A percentile compares a stretch with the other conserved stretches of the same genome.
These are phyloP conservation scores for Inga leiocalycina DNA, from an alignment of 306 rosid genomes.

Conservation along the genomic window DNA sequence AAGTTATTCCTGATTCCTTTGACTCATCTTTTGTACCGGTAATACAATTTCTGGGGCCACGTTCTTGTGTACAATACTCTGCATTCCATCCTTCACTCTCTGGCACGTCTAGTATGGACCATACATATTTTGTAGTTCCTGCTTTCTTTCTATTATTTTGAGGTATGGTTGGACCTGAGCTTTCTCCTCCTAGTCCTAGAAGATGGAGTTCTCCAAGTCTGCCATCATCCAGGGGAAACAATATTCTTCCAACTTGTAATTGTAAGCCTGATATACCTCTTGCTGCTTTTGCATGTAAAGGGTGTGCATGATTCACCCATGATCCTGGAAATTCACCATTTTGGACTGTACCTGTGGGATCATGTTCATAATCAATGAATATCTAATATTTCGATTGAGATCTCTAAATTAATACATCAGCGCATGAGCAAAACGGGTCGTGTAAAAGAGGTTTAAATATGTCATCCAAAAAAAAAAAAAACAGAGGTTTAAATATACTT, in stretches of 20 bases:
- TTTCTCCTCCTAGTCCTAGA: constrained; percentile 78
- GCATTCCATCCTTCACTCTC: constrained; percentile 98
- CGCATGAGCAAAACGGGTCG: constrained; percentile 8
- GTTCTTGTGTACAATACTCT: constrained; percentile 83
- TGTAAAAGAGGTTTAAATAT: not conserved
- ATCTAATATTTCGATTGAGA: not conserved
- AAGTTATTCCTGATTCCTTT: constrained; percentile 51
- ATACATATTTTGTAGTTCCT: constrained; percentile 56
- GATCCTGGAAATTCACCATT: constrained; percentile 50
- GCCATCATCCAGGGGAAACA: constrained; percentile 77
- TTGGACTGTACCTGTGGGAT: constrained; percentile 51
- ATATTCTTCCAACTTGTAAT: constrained; percentile 66
- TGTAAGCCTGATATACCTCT: constrained; percentile 77
- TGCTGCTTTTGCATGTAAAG: constrained; percentile 74
- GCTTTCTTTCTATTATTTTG: constrained; percentile 51
- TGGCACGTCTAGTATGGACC: constrained; percentile 83
- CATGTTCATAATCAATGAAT: constrained; percentile 21
- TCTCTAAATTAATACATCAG: not conserved
- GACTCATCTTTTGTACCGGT: constrained; percentile 71
- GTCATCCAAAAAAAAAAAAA: too few relatives aligned
- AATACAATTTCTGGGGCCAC: constrained; percentile 80
- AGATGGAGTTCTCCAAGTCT: constrained; percentile 86
- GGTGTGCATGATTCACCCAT: constrained; percentile 82
- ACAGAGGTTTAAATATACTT: not conserved
- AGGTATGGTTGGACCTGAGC: constrained; percentile 62